phyloP scores from a whole-genome alignment of 2,329 filamentous ascomycete species.

The Shiraia sp. region DNA sequence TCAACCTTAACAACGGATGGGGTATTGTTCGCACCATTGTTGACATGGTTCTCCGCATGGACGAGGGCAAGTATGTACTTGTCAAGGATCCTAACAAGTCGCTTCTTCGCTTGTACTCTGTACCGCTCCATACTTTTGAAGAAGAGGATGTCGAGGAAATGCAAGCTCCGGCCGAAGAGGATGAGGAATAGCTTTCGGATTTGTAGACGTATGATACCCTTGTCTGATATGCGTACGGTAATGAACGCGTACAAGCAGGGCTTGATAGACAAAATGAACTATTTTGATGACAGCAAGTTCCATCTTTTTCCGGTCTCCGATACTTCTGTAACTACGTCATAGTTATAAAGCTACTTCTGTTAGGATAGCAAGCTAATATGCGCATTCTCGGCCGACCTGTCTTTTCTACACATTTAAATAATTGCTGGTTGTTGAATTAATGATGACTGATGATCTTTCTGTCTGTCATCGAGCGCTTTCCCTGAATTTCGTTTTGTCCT shows the following conservation, averaged over 20 bases:
- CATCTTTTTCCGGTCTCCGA: background rate
- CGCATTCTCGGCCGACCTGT: too few relatives aligned
- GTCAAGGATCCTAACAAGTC: slow-evolving; percentile 95
- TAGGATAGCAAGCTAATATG: too few relatives aligned
- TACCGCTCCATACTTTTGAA: slow-evolving; percentile 85
- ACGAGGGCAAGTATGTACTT: slow-evolving; percentile 79
- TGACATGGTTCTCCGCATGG: slow-evolving; percentile 83
- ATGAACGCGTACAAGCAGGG: slow-evolving; percentile 19
- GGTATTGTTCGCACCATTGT: slow-evolving; percentile 97
- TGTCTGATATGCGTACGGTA: slow-evolving; percentile 26
- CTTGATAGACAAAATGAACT: slow-evolving; percentile 22
- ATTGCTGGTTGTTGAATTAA: too few relatives aligned
- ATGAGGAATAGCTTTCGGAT: slow-evolving; percentile 52
- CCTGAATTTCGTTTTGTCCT: too few relatives aligned
- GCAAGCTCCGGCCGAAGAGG: slow-evolving; percentile 58
- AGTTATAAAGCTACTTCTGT: too few relatives aligned
- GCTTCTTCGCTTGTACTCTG: slow-evolving; percentile 88
- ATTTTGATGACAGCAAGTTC: slow-evolving; percentile 1
- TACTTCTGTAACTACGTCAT: too few relatives aligned
- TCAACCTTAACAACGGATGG: slow-evolving; percentile 96
- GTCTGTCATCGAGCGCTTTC: too few relatives aligned
- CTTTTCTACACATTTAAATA: too few relatives aligned
- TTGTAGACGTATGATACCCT: slow-evolving; percentile 10
- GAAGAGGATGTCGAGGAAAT: slow-evolving; percentile 82
- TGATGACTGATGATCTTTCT: too few relatives aligned